Evolutionary conservation across 495 filamentous ascomycete species (phyloP).

Genomic region (Pseudevernia furfuracea): DNA sequence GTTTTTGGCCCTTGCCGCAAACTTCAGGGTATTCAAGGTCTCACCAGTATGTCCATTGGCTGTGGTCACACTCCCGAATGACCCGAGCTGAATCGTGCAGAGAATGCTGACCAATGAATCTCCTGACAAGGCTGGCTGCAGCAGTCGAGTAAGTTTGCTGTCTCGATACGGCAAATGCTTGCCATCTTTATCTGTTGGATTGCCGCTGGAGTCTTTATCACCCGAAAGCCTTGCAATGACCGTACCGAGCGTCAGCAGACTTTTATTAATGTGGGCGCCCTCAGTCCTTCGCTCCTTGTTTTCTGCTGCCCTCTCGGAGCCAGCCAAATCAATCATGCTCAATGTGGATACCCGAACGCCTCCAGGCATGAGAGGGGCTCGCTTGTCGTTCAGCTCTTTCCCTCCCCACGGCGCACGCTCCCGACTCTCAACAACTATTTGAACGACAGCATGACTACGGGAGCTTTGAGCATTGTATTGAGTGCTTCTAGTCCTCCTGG

Average conservation of each 20-base stretch:
- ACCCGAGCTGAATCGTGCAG: constrained; percentile 81
- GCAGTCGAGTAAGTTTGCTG: constrained; percentile 87
- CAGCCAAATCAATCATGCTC: constrained; percentile 91
- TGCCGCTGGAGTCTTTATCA: constrained; percentile 74
- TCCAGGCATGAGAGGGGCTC: constrained; percentile 70
- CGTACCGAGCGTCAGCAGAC: constrained; percentile 86
- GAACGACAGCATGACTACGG: constrained; percentile 93
- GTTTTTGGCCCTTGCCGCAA: constrained; percentile 92
- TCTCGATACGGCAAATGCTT: constrained; percentile 94
- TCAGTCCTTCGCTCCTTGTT: constrained; percentile 90
- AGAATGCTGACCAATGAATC: constrained; percentile 94
- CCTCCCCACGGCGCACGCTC: constrained; percentile 57
- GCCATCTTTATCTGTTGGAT: constrained; percentile 64
- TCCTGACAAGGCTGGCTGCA: constrained; percentile 89
- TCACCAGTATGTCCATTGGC: constrained; percentile 67
- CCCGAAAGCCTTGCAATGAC: constrained; percentile 85
- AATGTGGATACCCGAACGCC: constrained; percentile 93
- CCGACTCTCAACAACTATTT: constrained; percentile 95
- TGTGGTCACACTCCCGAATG: constrained; percentile 53
- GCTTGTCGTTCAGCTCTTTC: constrained; percentile 57
- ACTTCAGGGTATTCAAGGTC: constrained; percentile 93
- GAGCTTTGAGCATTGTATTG: constrained; percentile 96
- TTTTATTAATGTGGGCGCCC: constrained; percentile 97
- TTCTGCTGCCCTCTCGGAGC: constrained; percentile 91
- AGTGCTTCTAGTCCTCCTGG: constrained; percentile 80